A percentile compares a stretch with the other conserved stretches of the same genome.
phyloP scores from a whole-genome alignment of 768 basidiomycete species.

The Suillus brevipes region DNA sequence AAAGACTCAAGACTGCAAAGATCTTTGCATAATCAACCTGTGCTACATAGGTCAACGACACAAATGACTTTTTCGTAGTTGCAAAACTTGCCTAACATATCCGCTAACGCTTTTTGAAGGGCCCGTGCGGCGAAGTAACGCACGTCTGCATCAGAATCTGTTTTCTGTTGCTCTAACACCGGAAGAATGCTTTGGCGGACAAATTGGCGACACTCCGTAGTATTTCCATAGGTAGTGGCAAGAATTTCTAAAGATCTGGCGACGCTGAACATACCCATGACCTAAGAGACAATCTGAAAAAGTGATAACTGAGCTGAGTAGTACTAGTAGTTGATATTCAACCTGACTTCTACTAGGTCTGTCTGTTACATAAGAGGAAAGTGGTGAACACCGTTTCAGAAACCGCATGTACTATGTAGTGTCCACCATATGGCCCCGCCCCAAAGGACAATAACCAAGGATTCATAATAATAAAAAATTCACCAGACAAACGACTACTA shows the following conservation, averaged over 20 bases:
- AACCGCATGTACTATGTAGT: too few species aligned
- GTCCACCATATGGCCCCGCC: too few species aligned
- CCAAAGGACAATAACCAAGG: too few species aligned
- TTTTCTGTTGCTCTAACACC: constrained; percentile 84
- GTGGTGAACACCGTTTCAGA: too few species aligned
- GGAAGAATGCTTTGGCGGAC: constrained; percentile 74
- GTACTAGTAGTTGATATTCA: too few species aligned
- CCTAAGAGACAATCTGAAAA: constrained; percentile 94
- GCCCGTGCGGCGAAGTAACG: constrained; percentile 90
- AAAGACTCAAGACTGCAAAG: constrained; percentile 15
- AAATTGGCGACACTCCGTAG: constrained; percentile 72
- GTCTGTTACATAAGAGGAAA: too few species aligned
- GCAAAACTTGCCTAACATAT: constrained; percentile 37
- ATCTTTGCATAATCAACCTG: constrained; percentile 23
- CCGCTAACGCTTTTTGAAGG: constrained; percentile 53
- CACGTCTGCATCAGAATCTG: constrained; percentile 93
- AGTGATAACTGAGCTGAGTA: too few species aligned
- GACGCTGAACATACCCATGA: constrained; percentile 99
- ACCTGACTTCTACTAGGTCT: too few species aligned
- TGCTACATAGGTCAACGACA: constrained; percentile 7
- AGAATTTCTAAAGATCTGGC: constrained; percentile 93
- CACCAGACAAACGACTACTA: too few species aligned
- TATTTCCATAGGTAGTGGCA: constrained; percentile 63
- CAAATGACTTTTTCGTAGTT: neutral
- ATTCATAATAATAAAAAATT: too few species aligned